Conservation (phyloP, 371 early-diverging fungal genomes). For the Entomophthora muscae region DNA sequence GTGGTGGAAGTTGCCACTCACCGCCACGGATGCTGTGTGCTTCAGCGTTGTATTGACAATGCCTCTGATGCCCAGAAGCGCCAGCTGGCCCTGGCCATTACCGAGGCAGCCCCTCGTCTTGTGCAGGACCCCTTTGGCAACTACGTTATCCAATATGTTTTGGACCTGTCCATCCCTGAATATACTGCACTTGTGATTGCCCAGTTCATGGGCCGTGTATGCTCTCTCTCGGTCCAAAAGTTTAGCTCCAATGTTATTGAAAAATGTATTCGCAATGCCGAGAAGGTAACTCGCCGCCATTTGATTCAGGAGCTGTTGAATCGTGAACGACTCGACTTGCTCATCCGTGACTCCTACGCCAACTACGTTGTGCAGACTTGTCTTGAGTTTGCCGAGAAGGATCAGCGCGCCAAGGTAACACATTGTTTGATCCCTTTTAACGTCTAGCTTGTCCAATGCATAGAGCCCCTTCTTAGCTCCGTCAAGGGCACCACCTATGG, state of each 20-base stretch:
- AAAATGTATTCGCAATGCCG: conserved; percentile 75
- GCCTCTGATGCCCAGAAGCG: conserved; percentile 46
- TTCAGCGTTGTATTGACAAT: conserved; percentile 91
- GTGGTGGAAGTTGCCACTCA: conserved; percentile 83
- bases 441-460: conserved; percentile 11
- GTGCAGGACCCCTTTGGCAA: conserved; percentile 95
- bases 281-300: conserved; percentile 37
- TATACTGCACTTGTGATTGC: not conserved
- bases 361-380: conserved; percentile 88
- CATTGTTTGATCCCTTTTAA: not conserved
- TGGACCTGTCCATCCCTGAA: conserved; percentile 48
- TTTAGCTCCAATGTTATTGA: conserved; percentile 88
- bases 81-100: conserved; percentile 60
- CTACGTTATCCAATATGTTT: conserved; percentile 94
- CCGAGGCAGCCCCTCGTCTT: conserved; percentile 48
- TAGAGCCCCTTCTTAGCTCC: not conserved
- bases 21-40: conserved; percentile 93
- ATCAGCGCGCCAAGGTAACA: conserved; percentile 33
- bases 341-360: conserved; percentile 72
- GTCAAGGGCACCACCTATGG: not conserved
- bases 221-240: conserved; percentile 66
- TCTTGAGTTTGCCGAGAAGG: conserved; percentile 60
- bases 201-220: conserved; percentile 60
- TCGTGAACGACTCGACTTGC: conserved; percentile 39
- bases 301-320: conserved; percentile 59